Evolutionary conservation across 1,139 yeast species (phyloP), one percentile per base, ranked within the genome.

Genomic region (Yamadazyma atlantica): DNA sequence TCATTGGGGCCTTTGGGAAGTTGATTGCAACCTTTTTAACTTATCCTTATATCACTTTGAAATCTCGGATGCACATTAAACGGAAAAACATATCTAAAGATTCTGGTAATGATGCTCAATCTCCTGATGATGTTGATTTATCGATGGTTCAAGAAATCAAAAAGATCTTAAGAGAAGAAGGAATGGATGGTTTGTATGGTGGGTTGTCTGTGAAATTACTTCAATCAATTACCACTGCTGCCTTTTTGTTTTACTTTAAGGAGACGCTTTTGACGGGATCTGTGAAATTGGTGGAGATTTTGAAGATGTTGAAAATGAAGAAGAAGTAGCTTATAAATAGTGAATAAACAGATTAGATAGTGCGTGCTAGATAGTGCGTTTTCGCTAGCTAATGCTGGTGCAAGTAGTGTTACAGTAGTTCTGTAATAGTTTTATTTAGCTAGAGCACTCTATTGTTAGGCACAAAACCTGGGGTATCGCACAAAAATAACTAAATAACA

Each of bases 1-100:
- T 85, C 50, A 72, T 89, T 44, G 97, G 97, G 12, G 96, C 97
- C 1, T 60, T 89, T 35, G 95, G 96, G 33, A 90, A 90, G 64
- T 73, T 90, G 49, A 72, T 85, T 41, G 96, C 97, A 15, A 89
- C 97, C 11, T 73, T 84, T 14, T 75, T 82, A 45, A 89, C 97
- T 0, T 89, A 89, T 59, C 97, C 97, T 4, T 87, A 88, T 62
- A 83, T 89, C 56, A 89, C 97, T 3, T 69, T 90, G 56, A 87
- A 90, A 64, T 73, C 96, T 13, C 80, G 97, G 57, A 82, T 87
- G 84, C 97, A 89, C 64, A 66, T 88, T 48, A 73, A 73, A 48
- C 64, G 62, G 57, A 74, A 70, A 51, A 62, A 65, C 46, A 57
- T 50, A 5, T 28, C 30, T n/a, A 28, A 28, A 8, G 30, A 28